Percentiles rank a stretch among this genome's conserved stretches.
phyloP scores from a whole-genome alignment of 768 basidiomycete genomes.

The Russula sp. region DNA sequence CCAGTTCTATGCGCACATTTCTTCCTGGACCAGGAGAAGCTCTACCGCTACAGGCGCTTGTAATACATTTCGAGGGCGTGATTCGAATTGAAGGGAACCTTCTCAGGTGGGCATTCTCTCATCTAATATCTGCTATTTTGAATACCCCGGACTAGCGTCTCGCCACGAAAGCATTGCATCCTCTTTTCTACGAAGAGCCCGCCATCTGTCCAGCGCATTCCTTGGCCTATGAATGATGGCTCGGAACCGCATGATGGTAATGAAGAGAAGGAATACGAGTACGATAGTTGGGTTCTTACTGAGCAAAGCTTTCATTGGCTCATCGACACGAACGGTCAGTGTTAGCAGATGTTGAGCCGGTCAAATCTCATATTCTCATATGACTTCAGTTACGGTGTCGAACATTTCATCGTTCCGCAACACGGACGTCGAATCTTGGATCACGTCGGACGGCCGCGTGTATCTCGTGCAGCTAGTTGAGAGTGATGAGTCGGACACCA shows the following conservation, averaged over 20 bases:
- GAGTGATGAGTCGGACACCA: slow-evolving; percentile 33
- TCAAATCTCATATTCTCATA: background rate
- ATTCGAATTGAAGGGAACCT: slow-evolving; percentile 73
- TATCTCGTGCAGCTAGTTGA: slow-evolving; percentile 72
- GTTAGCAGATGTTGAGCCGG: slow-evolving; percentile 4
- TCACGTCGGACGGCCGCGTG: slow-evolving; percentile 79
- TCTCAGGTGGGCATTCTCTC: slow-evolving; percentile 50
- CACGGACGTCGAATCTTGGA: slow-evolving; percentile 73
- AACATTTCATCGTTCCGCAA: slow-evolving; percentile 58
- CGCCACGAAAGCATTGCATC: slow-evolving; percentile 66
- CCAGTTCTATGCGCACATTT: slow-evolving; percentile 61
- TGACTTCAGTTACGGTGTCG: slow-evolving; percentile 54
- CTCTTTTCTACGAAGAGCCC: slow-evolving; percentile 73
- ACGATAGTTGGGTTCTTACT: slow-evolving; percentile 70
- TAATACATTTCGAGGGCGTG: slow-evolving; percentile 76
- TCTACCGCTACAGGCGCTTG: slow-evolving; percentile 61
- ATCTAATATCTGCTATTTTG: slow-evolving; percentile 4
- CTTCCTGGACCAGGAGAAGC: slow-evolving; percentile 80
- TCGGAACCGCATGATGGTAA: slow-evolving; percentile 39
- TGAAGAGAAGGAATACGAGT: slow-evolving; percentile 41
- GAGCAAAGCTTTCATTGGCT: slow-evolving; percentile 72
- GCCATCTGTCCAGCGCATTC: slow-evolving; percentile 76
- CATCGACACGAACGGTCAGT: slow-evolving; percentile 65
- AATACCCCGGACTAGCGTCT: slow-evolving; percentile 50
- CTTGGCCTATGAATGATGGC: slow-evolving; percentile 65